These are phyloP conservation scores for Boletus sp. DNA, from an alignment of 1,284 basidiomycete genomes.

Conservation along the genomic window DNA sequence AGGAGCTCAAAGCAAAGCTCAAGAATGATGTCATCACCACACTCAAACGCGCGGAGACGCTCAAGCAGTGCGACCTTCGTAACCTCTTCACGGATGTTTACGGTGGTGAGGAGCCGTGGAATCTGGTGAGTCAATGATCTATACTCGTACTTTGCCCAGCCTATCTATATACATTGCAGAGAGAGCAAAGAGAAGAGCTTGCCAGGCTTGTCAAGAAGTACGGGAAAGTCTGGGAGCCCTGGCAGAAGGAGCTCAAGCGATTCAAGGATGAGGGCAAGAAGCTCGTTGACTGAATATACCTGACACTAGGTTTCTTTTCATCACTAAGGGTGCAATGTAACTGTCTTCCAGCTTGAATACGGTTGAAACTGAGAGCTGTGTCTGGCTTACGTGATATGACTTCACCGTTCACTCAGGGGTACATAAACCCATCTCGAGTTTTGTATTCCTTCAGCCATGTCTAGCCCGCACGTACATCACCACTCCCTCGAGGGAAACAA, in stretches of 20 bases:
- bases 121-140: conserved; percentile 56
- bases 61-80: conserved; percentile 66
- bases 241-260: conserved; percentile 76
- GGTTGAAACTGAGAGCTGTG: too few species aligned
- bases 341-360: too few species aligned
- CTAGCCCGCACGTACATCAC: too few species aligned
- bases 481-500: conserved; percentile 22
- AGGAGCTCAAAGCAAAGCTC: conserved; percentile 62
- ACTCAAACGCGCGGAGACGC: conserved; percentile 74
- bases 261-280: conserved; percentile 79
- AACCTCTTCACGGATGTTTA: conserved; percentile 89
- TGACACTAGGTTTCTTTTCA: background rate
- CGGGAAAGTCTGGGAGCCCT: conserved; percentile 77
- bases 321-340: background rate
- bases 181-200: conserved; percentile 82
- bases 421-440: too few species aligned
- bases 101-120: conserved; percentile 80
- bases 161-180: conserved; percentile 39
- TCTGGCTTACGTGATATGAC: too few species aligned
- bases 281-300: conserved; percentile 25
- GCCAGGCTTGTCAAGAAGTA: conserved; percentile 77
- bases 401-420: too few species aligned
- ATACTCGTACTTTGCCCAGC: background rate
- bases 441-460: conserved; percentile 6
- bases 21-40: conserved; percentile 74